A percentile compares a stretch with the other conserved stretches of the same genome.
Conservation (phyloP, 1,139 yeast genomes). For the Lodderomyces jiufengensis region DNA sequence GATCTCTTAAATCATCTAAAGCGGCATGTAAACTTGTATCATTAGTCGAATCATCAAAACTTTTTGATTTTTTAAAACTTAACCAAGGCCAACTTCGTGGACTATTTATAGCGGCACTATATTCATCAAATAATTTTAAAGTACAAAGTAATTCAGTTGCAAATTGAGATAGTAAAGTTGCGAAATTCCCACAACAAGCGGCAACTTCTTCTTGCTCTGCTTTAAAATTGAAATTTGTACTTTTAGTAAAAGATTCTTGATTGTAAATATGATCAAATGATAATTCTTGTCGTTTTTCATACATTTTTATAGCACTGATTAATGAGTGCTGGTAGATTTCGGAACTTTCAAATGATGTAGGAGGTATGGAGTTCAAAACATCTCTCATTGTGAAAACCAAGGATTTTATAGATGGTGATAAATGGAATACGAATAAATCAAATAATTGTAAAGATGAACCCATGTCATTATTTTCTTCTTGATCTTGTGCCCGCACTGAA, state of each 20-base stretch:
- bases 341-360: constrained; percentile 33
- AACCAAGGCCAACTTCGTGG: constrained; percentile 51
- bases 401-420: constrained; percentile 73
- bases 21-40: constrained; percentile 34
- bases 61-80: constrained; percentile 30
- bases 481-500: constrained; percentile 17
- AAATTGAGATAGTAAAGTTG: constrained; percentile 60
- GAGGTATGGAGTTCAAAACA: constrained; percentile 56
- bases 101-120: constrained; percentile 24
- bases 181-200: constrained; percentile 80
- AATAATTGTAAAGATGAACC: constrained; percentile 42
- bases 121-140: constrained; percentile 44
- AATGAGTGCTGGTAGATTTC: constrained; percentile 49
- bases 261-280: constrained; percentile 58
- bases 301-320: constrained; percentile 49
- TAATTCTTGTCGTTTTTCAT: constrained; percentile 51
- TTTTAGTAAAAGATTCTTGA: constrained; percentile 49
- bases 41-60: constrained; percentile 1
- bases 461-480: constrained; percentile 7
- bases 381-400: constrained; percentile 62
- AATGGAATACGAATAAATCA: constrained; percentile 58
- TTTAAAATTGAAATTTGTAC: constrained; percentile 37
- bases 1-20: constrained; percentile 30
- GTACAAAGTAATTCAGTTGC: constrained; percentile 55
- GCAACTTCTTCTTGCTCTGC: constrained; percentile 78